Conservation (phyloP, 495 filamentous ascomycete species). For the Podospora tetraspora region DNA sequence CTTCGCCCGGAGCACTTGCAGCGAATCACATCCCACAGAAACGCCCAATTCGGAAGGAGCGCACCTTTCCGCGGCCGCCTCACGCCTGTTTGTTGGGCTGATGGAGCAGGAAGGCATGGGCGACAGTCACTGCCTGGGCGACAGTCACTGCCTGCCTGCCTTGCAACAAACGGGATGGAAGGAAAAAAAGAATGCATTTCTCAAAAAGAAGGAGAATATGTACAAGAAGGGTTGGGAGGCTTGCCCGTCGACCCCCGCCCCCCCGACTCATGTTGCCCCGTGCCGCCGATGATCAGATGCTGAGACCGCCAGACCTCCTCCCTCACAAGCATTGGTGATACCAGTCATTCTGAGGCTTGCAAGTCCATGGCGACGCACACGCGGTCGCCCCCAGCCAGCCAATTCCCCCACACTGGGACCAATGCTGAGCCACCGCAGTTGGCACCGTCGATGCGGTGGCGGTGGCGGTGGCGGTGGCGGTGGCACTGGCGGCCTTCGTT, state of each 20-base stretch:
- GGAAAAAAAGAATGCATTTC: neutral
- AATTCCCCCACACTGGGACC: slow-evolving; percentile 25
- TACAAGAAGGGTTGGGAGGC: neutral
- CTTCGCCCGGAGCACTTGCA: neutral
- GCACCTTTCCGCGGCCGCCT: too few species aligned
- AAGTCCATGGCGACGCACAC: slow-evolving; percentile 17
- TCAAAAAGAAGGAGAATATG: neutral
- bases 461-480: neutral
- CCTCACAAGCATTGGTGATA: slow-evolving; percentile 44
- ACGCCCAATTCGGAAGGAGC: slow-evolving; percentile 2
- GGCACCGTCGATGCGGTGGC: slow-evolving; percentile 1
- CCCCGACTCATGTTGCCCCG: neutral
- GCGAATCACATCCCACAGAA: slow-evolving; percentile 2
- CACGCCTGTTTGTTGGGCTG: too few species aligned
- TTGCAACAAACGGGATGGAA: neutral
- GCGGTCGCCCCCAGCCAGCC: slow-evolving; percentile 16
- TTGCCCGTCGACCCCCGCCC: neutral
- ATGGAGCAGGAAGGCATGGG: neutral
- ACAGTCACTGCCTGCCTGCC: neutral
- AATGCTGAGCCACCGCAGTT: slow-evolving; percentile 15
- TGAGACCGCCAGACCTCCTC: neutral
- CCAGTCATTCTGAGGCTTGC: slow-evolving; percentile 28
- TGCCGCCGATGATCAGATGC: neutral
- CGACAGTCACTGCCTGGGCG: neutral
- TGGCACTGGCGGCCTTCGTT: neutral